phyloP scores from a whole-genome alignment of 495 filamentous ascomycete species.

The Trichoderma erinaceum region DNA sequence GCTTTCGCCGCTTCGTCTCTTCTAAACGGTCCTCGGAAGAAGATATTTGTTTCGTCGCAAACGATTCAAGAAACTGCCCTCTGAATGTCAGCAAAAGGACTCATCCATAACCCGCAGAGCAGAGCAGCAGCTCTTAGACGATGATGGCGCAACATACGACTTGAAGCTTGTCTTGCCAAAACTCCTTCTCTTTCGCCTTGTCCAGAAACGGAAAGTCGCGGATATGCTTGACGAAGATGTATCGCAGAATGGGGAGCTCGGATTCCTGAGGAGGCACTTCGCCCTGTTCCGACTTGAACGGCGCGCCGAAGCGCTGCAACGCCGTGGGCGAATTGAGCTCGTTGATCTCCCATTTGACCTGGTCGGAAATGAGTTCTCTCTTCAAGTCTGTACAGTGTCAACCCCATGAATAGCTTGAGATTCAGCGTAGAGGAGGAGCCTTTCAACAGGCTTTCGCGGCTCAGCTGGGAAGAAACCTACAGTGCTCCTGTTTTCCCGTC shows the following conservation, averaged over 20 bases:
- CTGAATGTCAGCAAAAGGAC: slow-evolving; percentile 17
- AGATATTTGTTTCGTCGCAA: slow-evolving; percentile 95
- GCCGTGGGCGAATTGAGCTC: slow-evolving; percentile 93
- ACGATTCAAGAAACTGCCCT: slow-evolving; percentile 87
- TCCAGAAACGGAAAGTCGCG: slow-evolving; percentile 97
- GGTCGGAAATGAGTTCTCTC: slow-evolving; percentile 83
- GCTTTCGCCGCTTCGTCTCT: slow-evolving; percentile 88
- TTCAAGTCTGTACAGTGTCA: slow-evolving; percentile 67
- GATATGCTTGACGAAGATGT: slow-evolving; percentile 97
- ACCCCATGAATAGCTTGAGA: not conserved
- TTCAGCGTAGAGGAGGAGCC: slow-evolving; percentile 25
- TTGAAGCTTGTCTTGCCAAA: slow-evolving; percentile 98
- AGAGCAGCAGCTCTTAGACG: not conserved
- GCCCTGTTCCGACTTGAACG: slow-evolving; percentile 85
- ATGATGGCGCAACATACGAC: slow-evolving; percentile 55
- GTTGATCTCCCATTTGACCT: slow-evolving; percentile 80
- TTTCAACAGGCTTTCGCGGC: slow-evolving; percentile 3
- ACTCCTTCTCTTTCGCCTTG: slow-evolving; percentile 94
- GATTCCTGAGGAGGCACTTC: slow-evolving; percentile 92
- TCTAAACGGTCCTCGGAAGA: slow-evolving; percentile 93
- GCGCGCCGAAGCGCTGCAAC: slow-evolving; percentile 88
- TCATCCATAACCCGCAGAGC: too few relatives aligned
- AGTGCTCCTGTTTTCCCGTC: slow-evolving; percentile 97
- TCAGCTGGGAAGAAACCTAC: slow-evolving; percentile 42
- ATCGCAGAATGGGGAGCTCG: slow-evolving; percentile 86